Evolutionary conservation across 2,329 filamentous ascomycete species (phyloP).

Genomic region (Talaromyces sp.): DNA sequence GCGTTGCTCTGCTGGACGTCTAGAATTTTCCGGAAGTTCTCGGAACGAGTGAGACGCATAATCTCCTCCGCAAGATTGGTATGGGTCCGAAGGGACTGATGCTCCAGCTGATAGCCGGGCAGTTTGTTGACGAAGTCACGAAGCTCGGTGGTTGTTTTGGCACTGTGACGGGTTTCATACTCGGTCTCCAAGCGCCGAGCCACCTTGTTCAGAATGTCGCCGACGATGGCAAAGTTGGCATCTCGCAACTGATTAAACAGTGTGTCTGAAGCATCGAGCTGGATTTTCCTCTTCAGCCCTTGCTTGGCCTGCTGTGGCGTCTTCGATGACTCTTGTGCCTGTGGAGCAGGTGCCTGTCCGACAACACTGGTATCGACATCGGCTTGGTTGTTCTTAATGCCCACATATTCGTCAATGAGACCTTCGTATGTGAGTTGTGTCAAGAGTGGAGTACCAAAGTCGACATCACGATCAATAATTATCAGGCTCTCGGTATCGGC

Average conservation of each 20-base stretch:
- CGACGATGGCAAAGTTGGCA: slow-evolving; percentile 93
- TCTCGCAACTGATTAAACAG: slow-evolving; percentile 86
- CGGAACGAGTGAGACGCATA: slow-evolving; percentile 86
- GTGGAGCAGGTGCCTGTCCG: slow-evolving; percentile 63
- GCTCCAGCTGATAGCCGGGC: slow-evolving; percentile 88
- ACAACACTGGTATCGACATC: slow-evolving; percentile 91
- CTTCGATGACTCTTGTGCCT: slow-evolving; percentile 58
- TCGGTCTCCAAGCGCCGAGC: slow-evolving; percentile 83
- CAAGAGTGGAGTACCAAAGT: slow-evolving; percentile 87
- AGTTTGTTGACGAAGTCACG: slow-evolving; percentile 94
- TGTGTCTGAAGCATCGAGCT: slow-evolving; percentile 85
- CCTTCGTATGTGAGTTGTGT: slow-evolving; percentile 98
- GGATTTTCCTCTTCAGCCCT: slow-evolving; percentile 81
- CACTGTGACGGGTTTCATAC: slow-evolving; percentile 83
- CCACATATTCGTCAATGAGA: slow-evolving; percentile 88
- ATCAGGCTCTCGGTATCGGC: slow-evolving; percentile 86
- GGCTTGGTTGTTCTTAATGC: slow-evolving; percentile 87
- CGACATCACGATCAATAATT: slow-evolving; percentile 92
- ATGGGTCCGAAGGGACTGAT: slow-evolving; percentile 88
- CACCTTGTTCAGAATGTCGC: slow-evolving; percentile 83
- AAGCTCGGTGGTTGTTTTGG: slow-evolving; percentile 86
- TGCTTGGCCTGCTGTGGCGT: slow-evolving; percentile 55
- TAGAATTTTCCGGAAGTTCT: slow-evolving; percentile 82
- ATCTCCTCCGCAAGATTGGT: slow-evolving; percentile 93
- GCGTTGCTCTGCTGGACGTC: slow-evolving; percentile 96